phyloP scores from a whole-genome alignment of 2,329 filamentous ascomycete species.

The Rugonectria rugulosa region DNA sequence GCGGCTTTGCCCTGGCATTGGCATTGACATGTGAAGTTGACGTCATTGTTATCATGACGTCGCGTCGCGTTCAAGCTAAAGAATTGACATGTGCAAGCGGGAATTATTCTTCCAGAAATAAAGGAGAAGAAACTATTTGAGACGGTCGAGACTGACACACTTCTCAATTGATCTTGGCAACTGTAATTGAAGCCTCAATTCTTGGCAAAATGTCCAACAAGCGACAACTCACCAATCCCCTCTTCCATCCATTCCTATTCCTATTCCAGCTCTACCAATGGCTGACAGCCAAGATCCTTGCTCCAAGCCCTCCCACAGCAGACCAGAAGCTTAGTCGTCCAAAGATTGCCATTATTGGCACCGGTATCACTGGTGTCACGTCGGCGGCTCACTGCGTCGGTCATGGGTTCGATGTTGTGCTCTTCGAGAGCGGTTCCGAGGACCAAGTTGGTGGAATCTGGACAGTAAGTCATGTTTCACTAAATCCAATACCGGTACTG shows the following conservation, averaged over 20 bases:
- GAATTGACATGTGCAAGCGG: too few relatives aligned
- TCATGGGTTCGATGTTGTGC: slow-evolving; percentile 81
- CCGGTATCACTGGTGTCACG: slow-evolving; percentile 77
- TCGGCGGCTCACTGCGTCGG: slow-evolving; percentile 84
- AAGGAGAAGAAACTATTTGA: too few relatives aligned
- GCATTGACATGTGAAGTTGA: slow-evolving; percentile 15
- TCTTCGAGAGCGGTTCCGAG: slow-evolving; percentile 77
- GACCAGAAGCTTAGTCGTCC: slow-evolving; percentile 65
- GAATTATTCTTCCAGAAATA: too few relatives aligned
- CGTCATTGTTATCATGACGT: neutral
- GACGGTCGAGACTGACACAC: too few relatives aligned
- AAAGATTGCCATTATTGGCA: slow-evolving; percentile 73
- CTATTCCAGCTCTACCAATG: slow-evolving; percentile 72
- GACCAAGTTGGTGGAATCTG: slow-evolving; percentile 80
- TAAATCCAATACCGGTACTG: too few relatives aligned
- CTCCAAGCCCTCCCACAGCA: slow-evolving; percentile 72
- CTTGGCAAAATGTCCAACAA: slow-evolving; percentile 1
- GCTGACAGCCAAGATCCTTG: slow-evolving; percentile 69
- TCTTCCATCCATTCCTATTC: slow-evolving; percentile 65
- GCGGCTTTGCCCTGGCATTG: neutral
- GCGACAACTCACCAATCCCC: slow-evolving; percentile 41
- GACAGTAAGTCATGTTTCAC: slow-evolving; percentile 62
- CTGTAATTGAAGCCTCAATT: neutral
- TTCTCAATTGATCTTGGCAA: neutral
- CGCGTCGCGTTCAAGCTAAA: too few relatives aligned